Conservation (phyloP, 2,329 filamentous ascomycete species). For the Xylariomycetidae sp. region DNA sequence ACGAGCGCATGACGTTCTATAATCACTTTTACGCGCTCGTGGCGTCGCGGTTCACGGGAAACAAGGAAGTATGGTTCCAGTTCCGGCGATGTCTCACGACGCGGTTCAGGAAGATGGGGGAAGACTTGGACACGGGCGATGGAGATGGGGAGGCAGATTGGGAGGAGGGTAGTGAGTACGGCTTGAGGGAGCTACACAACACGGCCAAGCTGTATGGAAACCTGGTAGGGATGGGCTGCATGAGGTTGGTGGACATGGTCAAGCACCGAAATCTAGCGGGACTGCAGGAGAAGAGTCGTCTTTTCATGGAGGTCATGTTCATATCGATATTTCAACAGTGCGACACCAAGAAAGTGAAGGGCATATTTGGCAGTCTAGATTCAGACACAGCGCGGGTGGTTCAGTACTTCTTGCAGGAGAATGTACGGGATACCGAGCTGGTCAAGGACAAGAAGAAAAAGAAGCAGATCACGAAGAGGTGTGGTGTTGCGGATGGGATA, state of each 20-base stretch:
- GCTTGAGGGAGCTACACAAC: constrained; percentile 47
- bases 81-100: constrained; percentile 88
- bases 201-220: constrained; percentile 51
- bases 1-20: constrained; percentile 75
- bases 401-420: constrained; percentile 74
- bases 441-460: constrained; percentile 43
- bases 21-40: constrained; percentile 93
- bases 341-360: constrained; percentile 52
- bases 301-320: constrained; percentile 77
- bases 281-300: constrained; percentile 68
- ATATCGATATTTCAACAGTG: constrained; percentile 69
- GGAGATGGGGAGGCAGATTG: constrained; percentile 56
- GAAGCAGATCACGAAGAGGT: constrained; percentile 43
- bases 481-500: constrained; percentile 36
- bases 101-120: constrained; percentile 80
- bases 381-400: constrained; percentile 69
- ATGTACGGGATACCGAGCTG: constrained; percentile 62
- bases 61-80: constrained; percentile 71
- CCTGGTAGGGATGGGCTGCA: constrained; percentile 40
- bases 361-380: constrained; percentile 61
- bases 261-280: constrained; percentile 76
- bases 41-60: constrained; percentile 70
- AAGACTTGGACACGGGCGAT: constrained; percentile 54
- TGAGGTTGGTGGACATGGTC: constrained; percentile 43
- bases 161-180: constrained; percentile 48